Evolutionary conservation across 345 rosid genomes (phyloP), one percentile per base, ranked within the genome.

Genomic region (Toxicodendron radicans): DNA sequence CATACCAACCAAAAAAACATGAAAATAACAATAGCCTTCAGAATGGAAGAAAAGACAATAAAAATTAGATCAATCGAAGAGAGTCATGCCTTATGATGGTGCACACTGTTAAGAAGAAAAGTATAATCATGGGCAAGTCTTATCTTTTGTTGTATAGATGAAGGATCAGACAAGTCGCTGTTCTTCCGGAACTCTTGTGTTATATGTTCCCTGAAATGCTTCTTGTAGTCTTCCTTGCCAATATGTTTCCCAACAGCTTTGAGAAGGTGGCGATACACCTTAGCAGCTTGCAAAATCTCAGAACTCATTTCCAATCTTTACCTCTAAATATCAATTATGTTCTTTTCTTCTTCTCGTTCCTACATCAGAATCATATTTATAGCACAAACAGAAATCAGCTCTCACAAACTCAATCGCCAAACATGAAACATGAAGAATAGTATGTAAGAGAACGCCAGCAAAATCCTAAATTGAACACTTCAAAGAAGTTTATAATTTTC

Each of bases 141-240:
- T 24, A 92, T 73, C 75, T 82, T 91, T 83, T 86, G 90, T 72
- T 75, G 79, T 27, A 77, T 62, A 4, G 72, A 69, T 14, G 79
- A 79, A 21, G 78, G 83, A 66, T 85, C 89, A 0, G 53, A 43
- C 7, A 84, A 56, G 58, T 63, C 68, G 12, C 73, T 53, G 53
- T 81, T 88, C 70, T 80, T 93, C 10, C 87, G 84, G 59, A 90
- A 95, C 71, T 91, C 89, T 21, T 75, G 75, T 7, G 84, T 82
- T 23, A 89, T 80, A 16, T 86, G 87, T 20, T 91, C 92, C n/a
- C 17, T 64, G 30, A 95, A 91, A 83, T 93, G 97, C 76, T 68
- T 76, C 85, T 90, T 89, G 64, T 83, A 77, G 43, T 85, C 95
- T 80, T 95, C 92, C 11, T 83, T 86, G n/a, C 96, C 98, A 56